A percentile compares a stretch with the other conserved stretches of the same genome.
phyloP scores from a whole-genome alignment of 352 stramenopile species.

The Phytophthora brassicae region DNA sequence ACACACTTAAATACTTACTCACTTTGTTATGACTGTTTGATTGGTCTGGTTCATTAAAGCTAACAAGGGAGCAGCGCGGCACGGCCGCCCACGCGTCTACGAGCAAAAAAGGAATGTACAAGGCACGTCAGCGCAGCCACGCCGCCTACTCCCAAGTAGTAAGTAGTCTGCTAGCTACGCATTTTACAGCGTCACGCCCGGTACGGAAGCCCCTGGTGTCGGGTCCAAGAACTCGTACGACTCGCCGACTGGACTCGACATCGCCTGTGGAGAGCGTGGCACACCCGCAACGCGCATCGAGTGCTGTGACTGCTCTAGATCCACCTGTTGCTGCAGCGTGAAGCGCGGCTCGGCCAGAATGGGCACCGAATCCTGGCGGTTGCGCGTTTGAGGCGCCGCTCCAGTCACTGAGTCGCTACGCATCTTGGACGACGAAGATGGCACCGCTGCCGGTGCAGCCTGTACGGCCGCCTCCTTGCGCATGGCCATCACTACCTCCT shows the following conservation, averaged over 20 bases:
- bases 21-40: too few relatives aligned
- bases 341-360: constrained; percentile 38
- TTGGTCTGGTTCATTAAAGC: constrained; percentile 34
- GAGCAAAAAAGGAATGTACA: constrained; percentile 39
- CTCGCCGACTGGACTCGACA: constrained; percentile 20
- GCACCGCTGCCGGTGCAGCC: constrained; percentile 20
- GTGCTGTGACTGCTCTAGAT: constrained; percentile 30
- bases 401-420: constrained; percentile 40
- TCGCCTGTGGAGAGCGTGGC: constrained; percentile 31
- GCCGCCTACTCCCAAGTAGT: constrained; percentile 20
- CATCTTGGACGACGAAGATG: constrained; percentile 35
- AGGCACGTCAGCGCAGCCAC: constrained; percentile 13
- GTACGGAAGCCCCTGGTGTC: constrained; percentile 24
- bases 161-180: constrained; percentile 24
- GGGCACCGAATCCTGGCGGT: constrained; percentile 36
- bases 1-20: constrained; percentile 8
- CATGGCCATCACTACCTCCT: constrained; percentile 31
- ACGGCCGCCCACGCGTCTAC: constrained; percentile 22
- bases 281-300: constrained; percentile 23
- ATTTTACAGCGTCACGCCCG: constrained; percentile 41
- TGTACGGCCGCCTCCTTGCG: constrained; percentile 33
- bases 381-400: constrained; percentile 25
- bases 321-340: constrained; percentile 44
- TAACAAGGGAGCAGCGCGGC: constrained; percentile 24
- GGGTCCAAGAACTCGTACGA: constrained; percentile 27